These are phyloP conservation scores for Globisporangium viniferum DNA, from an alignment of 352 stramenopile genomes.

Conservation along the genomic window DNA sequence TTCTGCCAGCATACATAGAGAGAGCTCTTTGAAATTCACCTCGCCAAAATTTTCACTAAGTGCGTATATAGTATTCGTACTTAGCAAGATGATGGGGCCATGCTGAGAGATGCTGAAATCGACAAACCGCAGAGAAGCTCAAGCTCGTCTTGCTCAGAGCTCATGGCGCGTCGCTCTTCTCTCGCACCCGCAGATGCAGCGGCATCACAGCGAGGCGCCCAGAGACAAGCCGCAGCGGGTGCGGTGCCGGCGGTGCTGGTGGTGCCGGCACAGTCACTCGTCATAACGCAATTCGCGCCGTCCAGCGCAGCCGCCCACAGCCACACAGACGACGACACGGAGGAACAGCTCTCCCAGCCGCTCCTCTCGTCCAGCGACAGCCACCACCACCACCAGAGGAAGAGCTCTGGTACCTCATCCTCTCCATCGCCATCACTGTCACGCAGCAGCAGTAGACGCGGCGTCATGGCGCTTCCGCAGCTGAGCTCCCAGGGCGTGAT, in stretches of 20 bases:
- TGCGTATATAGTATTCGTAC: background rate
- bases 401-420: background rate
- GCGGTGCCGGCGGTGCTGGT: background rate
- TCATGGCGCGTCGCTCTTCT: slow-evolving; percentile 4
- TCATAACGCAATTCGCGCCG: slow-evolving; percentile 7
- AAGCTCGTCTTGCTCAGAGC: too few relatives aligned
- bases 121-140: background rate
- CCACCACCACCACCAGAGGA: background rate
- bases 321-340: background rate
- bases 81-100: background rate
- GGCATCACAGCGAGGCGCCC: background rate
- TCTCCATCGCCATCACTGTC: background rate
- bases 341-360: slow-evolving; percentile 6
- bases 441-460: background rate
- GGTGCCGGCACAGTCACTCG: background rate
- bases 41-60: background rate
- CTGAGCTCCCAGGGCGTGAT: slow-evolving; percentile 64
- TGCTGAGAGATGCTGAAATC: background rate
- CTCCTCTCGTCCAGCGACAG: slow-evolving; percentile 4
- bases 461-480: slow-evolving; percentile 16
- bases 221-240: background rate
- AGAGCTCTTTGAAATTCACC: background rate
- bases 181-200: background rate
- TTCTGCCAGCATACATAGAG: background rate
- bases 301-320: background rate